Evolutionary conservation across 2,329 filamentous ascomycete genomes (phyloP).

Genomic region (Diaporthe citri): DNA sequence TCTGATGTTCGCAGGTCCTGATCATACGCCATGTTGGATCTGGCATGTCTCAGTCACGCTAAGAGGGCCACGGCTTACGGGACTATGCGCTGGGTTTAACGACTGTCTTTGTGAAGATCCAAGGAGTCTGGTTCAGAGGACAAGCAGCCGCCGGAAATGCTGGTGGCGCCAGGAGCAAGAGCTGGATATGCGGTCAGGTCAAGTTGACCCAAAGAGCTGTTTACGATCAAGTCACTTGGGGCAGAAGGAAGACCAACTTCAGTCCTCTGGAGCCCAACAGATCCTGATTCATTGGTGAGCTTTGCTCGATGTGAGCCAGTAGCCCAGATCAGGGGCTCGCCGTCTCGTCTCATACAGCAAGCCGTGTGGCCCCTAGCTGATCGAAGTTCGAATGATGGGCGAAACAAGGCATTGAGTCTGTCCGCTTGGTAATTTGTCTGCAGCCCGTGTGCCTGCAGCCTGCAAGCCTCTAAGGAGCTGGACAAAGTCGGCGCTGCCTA

Average conservation of each 20-base stretch:
- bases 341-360: conserved; percentile 1
- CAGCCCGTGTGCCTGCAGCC: neutral
- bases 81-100: neutral
- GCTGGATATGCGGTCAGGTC: neutral
- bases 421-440: conserved; percentile 3
- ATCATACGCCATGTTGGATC: neutral
- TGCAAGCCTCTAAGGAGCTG: conserved; percentile 29
- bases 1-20: neutral
- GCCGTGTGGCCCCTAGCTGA: neutral
- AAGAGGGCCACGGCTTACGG: neutral
- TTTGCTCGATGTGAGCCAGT: conserved; percentile 3
- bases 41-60: conserved; percentile 2
- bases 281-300: neutral
- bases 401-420: neutral
- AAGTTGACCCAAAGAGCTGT: neutral
- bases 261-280: neutral
- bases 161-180: neutral
- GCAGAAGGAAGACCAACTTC: neutral
- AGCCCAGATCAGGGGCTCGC: neutral
- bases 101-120: neutral
- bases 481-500: neutral
- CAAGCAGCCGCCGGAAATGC: neutral
- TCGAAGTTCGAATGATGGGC: neutral
- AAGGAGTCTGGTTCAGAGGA: neutral
- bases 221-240: neutral